phyloP scores from a whole-genome alignment of 768 basidiomycete species.

The Podaxis sp. region DNA sequence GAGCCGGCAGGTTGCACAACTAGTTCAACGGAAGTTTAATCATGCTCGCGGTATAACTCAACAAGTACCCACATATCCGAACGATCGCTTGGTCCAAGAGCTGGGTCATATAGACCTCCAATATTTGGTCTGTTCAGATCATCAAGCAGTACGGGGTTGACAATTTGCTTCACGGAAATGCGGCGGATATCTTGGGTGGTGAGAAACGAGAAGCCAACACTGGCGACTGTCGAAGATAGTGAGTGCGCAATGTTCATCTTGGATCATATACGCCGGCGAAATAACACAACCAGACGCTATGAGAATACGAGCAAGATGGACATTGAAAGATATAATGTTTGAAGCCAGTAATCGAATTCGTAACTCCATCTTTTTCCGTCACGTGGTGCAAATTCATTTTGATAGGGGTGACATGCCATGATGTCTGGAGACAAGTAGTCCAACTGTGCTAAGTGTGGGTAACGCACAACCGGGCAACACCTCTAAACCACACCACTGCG shows the following conservation, averaged over 20 bases:
- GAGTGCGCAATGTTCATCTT: slow-evolving; percentile 89
- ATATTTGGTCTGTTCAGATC: slow-evolving; percentile 88
- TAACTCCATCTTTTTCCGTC: slow-evolving; percentile 13
- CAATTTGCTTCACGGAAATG: slow-evolving; percentile 96
- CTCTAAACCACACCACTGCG: slow-evolving; percentile 3
- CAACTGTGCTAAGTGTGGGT: neutral
- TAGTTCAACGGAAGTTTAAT: slow-evolving; percentile 27
- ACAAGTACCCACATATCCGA: slow-evolving; percentile 77
- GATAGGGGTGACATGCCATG: neutral
- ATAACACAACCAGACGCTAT: neutral
- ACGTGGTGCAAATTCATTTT: slow-evolving; percentile 7
- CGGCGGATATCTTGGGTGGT: slow-evolving; percentile 82
- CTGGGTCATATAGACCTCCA: slow-evolving; percentile 93
- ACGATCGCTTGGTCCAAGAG: slow-evolving; percentile 84
- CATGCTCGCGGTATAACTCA: neutral
- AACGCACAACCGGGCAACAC: neutral
- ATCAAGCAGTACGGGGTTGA: slow-evolving; percentile 90
- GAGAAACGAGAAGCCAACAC: slow-evolving; percentile 91
- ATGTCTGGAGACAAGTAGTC: too few species aligned
- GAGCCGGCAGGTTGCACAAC: slow-evolving; percentile 90
- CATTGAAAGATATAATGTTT: neutral
- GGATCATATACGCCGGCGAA: neutral
- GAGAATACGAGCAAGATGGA: neutral
- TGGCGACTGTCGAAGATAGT: slow-evolving; percentile 77
- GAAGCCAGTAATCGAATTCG: neutral